Conservation (phyloP, 2,329 filamentous ascomycete species). For the Penicillium rolfsii region DNA sequence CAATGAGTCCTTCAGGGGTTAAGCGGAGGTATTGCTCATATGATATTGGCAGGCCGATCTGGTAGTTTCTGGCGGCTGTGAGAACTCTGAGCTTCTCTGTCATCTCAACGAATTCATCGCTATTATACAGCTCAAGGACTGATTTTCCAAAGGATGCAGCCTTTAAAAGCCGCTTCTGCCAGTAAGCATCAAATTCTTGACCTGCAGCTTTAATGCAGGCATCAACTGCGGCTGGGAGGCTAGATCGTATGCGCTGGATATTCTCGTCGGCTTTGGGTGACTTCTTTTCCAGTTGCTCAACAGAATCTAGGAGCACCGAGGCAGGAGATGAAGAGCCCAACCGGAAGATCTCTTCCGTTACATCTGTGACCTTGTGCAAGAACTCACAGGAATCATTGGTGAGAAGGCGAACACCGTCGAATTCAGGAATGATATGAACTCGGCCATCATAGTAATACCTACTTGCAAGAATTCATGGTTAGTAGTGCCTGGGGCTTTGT, state of each 20-base stretch:
- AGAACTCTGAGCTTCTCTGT: slow-evolving; percentile 90
- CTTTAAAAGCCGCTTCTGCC: slow-evolving; percentile 95
- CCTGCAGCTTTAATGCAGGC: slow-evolving; percentile 91
- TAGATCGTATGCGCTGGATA: slow-evolving; percentile 87
- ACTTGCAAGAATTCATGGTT: slow-evolving; percentile 27
- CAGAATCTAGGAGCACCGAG: slow-evolving; percentile 89
- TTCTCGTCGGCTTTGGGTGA: slow-evolving; percentile 98
- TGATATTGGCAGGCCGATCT: slow-evolving; percentile 84
- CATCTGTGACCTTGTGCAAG: slow-evolving; percentile 87
- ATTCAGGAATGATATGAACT: slow-evolving; percentile 84
- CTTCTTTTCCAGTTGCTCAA: slow-evolving; percentile 86
- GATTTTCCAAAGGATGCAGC: slow-evolving; percentile 98
- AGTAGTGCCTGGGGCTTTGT: slow-evolving; percentile 10
- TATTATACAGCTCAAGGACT: slow-evolving; percentile 94
- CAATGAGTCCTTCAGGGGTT: slow-evolving; percentile 84
- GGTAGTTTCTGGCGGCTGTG: slow-evolving; percentile 89
- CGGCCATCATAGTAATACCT: slow-evolving; percentile 88
- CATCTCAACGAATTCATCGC: slow-evolving; percentile 98
- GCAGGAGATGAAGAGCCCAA: slow-evolving; percentile 85
- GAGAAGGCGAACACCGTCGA: slow-evolving; percentile 85
- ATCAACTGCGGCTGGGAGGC: slow-evolving; percentile 89
- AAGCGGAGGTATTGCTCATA: slow-evolving; percentile 93
- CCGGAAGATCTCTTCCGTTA: slow-evolving; percentile 86
- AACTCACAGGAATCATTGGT: slow-evolving; percentile 97
- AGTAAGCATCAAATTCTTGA: slow-evolving; percentile 84